phyloP scores from a whole-genome alignment of 768 basidiomycete genomes.

The Agrocybe chaxingu region DNA sequence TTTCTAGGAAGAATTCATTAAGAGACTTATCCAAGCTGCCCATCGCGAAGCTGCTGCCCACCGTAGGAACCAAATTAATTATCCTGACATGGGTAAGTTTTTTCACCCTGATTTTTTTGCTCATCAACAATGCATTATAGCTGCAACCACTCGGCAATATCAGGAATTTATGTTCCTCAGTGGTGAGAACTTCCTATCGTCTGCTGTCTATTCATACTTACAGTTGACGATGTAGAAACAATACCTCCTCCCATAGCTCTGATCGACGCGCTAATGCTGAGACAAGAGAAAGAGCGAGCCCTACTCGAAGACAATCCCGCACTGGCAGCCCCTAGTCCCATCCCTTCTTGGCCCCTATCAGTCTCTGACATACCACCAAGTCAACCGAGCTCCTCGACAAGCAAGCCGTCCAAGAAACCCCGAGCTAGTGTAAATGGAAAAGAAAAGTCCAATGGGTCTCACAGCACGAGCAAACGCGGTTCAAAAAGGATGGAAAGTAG shows the following conservation, averaged over 20 bases:
- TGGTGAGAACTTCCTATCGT: constrained; percentile 21
- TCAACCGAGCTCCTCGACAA: constrained; percentile 11
- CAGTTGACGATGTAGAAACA: constrained; percentile 42
- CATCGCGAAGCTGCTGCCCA: constrained; percentile 61
- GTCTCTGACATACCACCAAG: constrained; percentile 20
- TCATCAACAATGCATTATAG: constrained; percentile 29
- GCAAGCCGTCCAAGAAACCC: constrained; percentile 24
- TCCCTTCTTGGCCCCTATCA: constrained; percentile 16
- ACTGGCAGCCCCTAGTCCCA: constrained; percentile 30
- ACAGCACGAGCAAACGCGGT: constrained; percentile 19
- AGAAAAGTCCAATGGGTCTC: constrained; percentile 26
- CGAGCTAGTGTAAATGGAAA: constrained; percentile 33
- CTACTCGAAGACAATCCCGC: constrained; percentile 60
- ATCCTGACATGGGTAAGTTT: constrained; percentile 71
- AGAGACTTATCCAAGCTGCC: constrained; percentile 67
- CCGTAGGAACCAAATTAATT: constrained; percentile 56
- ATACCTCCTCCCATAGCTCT: constrained; percentile 63
- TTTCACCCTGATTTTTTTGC: not conserved
- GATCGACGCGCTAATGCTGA: constrained; percentile 52
- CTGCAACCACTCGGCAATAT: constrained; percentile 55
- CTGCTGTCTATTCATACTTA: not conserved
- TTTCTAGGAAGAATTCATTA: constrained; percentile 80
- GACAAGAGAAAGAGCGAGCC: constrained; percentile 24
- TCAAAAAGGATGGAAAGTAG: constrained; percentile 9
- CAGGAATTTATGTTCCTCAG: constrained; percentile 72